Evolutionary conservation across 2,329 filamentous ascomycete species (phyloP).

Genomic region (Kalaharituber pfeilii): DNA sequence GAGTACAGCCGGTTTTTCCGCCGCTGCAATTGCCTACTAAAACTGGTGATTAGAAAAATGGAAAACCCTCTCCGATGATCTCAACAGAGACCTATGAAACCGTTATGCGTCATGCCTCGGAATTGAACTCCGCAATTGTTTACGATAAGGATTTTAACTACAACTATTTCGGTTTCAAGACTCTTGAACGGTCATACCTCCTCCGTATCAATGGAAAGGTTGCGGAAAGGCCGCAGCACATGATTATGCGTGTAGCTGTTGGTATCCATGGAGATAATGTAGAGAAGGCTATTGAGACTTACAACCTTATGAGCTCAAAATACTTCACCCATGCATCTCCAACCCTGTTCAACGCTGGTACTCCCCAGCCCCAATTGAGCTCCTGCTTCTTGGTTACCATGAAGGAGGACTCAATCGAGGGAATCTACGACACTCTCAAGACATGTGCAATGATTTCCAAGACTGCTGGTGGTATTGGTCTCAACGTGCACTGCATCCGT

Average conservation of each 20-base stretch:
- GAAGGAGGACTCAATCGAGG: conserved; percentile 98
- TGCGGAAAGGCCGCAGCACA: conserved; percentile 92
- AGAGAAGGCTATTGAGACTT: conserved; percentile 89
- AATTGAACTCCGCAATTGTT: conserved; percentile 96
- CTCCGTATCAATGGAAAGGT: conserved; percentile 91
- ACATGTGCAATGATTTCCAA: conserved; percentile 99
- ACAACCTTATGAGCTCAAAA: conserved; percentile 97
- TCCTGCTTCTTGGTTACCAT: conserved; percentile 99
- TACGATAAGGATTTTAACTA: conserved; percentile 99
- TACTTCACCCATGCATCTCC: conserved; percentile 97
- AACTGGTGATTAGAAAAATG: conserved; percentile 43
- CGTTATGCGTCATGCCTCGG: conserved; percentile 89
- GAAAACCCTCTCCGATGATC: conserved; percentile 77
- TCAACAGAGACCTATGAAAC: conserved; percentile 76
- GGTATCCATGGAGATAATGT: conserved; percentile 92
- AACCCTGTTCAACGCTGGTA: conserved; percentile 95
- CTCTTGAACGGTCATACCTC: conserved; percentile 89
- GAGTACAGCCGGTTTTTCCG: conserved; percentile 6
- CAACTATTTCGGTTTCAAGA: conserved; percentile 99
- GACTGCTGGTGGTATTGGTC: conserved; percentile 92
- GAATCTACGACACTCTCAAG: conserved; percentile 98
- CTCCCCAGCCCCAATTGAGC: conserved; percentile 80
- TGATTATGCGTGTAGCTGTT: conserved; percentile 98
- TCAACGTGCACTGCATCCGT: conserved; percentile 92
- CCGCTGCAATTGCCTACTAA: neutral